A percentile compares a stretch with the other conserved stretches of the same genome.
Evolutionary conservation across 2,329 filamentous ascomycete species (phyloP).

Genomic region (Dothideomycetes sp.): DNA sequence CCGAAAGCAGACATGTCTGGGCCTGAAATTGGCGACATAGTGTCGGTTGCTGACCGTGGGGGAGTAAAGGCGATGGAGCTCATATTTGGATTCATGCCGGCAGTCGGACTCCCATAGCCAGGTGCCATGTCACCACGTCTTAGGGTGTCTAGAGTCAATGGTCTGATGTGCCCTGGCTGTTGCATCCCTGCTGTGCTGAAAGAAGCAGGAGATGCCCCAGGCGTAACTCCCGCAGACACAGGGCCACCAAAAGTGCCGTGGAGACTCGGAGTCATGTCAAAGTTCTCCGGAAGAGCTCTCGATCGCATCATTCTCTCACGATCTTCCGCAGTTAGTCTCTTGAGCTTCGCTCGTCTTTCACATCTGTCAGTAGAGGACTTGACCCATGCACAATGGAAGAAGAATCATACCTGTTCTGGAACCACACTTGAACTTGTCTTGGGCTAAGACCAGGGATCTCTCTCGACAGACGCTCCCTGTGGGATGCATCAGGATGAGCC

Average conservation of each 20-base stretch:
- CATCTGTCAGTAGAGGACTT: background rate
- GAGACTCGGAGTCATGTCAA: slow-evolving; percentile 48
- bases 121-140: slow-evolving; percentile 56
- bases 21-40: slow-evolving; percentile 32
- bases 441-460: slow-evolving; percentile 89
- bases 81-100: slow-evolving; percentile 55
- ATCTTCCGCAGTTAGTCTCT: slow-evolving; percentile 49
- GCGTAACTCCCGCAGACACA: slow-evolving; percentile 33
- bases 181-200: slow-evolving; percentile 14
- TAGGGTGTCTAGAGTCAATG: slow-evolving; percentile 57
- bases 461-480: slow-evolving; percentile 73
- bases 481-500: slow-evolving; percentile 83
- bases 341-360: slow-evolving; percentile 47
- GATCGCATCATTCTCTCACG: slow-evolving; percentile 51
- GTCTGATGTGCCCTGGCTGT: slow-evolving; percentile 48
- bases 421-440: slow-evolving; percentile 94
- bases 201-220: slow-evolving; percentile 34
- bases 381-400: background rate
- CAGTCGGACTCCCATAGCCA: slow-evolving; percentile 45
- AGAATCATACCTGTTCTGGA: slow-evolving; percentile 74
- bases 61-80: slow-evolving; percentile 55
- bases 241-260: slow-evolving; percentile 40
- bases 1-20: slow-evolving; percentile 30
- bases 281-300: slow-evolving; percentile 47
- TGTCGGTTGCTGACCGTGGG: slow-evolving; percentile 37